Percentiles rank a stretch among this genome's conserved stretches.
phyloP scores from a whole-genome alignment of 2,329 filamentous ascomycete genomes.

The Gliomastix tumulicola region DNA sequence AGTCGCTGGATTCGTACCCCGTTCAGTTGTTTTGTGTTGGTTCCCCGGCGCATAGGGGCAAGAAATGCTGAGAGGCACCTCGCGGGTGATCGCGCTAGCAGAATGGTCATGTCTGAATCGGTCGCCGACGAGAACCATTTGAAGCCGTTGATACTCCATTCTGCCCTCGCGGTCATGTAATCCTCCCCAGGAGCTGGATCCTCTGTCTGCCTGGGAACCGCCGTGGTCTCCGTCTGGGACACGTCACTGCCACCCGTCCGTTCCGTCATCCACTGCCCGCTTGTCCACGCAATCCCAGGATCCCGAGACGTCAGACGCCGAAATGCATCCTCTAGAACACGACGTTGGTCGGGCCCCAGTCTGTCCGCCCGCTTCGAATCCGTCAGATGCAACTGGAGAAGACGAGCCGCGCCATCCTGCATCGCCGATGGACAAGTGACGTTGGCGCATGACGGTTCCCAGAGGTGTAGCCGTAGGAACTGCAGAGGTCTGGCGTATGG shows the following conservation, averaged over 20 bases:
- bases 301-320: conserved; percentile 46
- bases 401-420: conserved; percentile 54
- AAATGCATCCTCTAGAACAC: conserved; percentile 45
- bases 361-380: conserved; percentile 14
- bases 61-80: conserved; percentile 52
- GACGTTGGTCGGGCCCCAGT: conserved; percentile 19
- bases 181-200: background rate
- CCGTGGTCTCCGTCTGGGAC: conserved; percentile 58
- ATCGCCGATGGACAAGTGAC: conserved; percentile 62
- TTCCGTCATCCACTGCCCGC: conserved; percentile 75
- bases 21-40: conserved; percentile 44
- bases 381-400: conserved; percentile 37
- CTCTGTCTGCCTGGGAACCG: conserved; percentile 15
- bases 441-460: conserved; percentile 50
- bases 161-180: no score
- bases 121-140: conserved; percentile 45
- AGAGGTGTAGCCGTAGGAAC: conserved; percentile 51
- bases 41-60: conserved; percentile 49
- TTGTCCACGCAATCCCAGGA: conserved; percentile 52
- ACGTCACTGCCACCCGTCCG: conserved; percentile 64
- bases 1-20: conserved; percentile 62
- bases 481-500: conserved; percentile 50
- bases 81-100: conserved; percentile 50
- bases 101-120: conserved; percentile 42
- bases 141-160: conserved; percentile 56